phyloP scores from a whole-genome alignment of 352 stramenopile genomes.

The Pythium pyrilobum region DNA sequence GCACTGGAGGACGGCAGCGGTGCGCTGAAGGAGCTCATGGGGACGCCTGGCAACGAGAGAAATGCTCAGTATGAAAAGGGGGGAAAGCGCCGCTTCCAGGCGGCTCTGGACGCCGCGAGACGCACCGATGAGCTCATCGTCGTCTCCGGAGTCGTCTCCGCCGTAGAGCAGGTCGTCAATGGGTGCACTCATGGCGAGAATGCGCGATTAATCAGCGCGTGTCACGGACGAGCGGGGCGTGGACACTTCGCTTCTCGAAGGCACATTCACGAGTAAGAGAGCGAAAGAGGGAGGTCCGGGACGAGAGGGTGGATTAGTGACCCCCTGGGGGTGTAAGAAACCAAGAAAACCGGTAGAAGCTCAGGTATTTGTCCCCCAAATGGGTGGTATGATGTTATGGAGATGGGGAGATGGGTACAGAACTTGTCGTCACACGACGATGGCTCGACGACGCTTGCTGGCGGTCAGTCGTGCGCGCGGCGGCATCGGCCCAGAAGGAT shows the following conservation, averaged over 20 bases:
- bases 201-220: neutral
- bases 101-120: neutral
- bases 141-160: conserved; percentile 76
- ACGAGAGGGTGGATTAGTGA: neutral
- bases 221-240: neutral
- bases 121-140: conserved; percentile 66
- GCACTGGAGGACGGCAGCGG: conserved; percentile 13
- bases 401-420: too few species aligned
- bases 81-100: neutral
- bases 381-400: too few species aligned
- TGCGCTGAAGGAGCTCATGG: conserved; percentile 26
- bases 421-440: too few species aligned
- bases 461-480: too few species aligned
- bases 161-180: conserved; percentile 83
- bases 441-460: too few species aligned
- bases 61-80: neutral
- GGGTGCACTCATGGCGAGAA: conserved; percentile 61
- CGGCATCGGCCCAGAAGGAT: too few species aligned
- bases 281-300: neutral
- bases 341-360: too few species aligned
- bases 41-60: conserved; percentile 2
- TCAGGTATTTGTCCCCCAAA: too few species aligned
- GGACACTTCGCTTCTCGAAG: neutral
- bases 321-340: neutral
- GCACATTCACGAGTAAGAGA: conserved; percentile 24